These are phyloP conservation scores for Sugiyamaella boreocaroliniensis DNA, from an alignment of 805 yeast species.

Conservation along the genomic window DNA sequence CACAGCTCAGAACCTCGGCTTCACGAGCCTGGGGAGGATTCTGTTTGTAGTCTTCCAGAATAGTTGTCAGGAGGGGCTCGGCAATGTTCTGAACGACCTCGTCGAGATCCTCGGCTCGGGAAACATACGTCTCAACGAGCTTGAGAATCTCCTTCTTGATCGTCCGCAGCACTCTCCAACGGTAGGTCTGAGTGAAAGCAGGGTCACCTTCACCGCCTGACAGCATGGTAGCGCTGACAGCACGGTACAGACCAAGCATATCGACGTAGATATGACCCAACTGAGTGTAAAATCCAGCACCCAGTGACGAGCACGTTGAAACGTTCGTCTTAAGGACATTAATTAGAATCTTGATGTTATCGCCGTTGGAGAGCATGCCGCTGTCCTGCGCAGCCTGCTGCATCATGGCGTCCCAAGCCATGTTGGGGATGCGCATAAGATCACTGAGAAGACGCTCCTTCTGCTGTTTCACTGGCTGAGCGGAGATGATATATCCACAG, in stretches of 20 bases:
- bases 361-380: constrained; percentile 61
- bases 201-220: constrained; percentile 73
- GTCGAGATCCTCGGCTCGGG: constrained; percentile 78
- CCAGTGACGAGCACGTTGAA: constrained; percentile 89
- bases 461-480: constrained; percentile 63
- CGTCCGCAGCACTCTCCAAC: constrained; percentile 91
- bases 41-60: constrained; percentile 78
- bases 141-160: constrained; percentile 90
- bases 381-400: constrained; percentile 82
- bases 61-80: constrained; percentile 75
- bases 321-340: constrained; percentile 93
- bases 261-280: constrained; percentile 79
- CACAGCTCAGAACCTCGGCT: constrained; percentile 93
- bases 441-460: constrained; percentile 69
- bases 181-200: constrained; percentile 90
- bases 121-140: constrained; percentile 79
- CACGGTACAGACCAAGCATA: constrained; percentile 81
- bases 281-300: constrained; percentile 85
- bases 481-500: constrained; percentile 87
- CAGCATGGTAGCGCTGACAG: constrained; percentile 73
- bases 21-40: constrained; percentile 96
- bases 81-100: constrained; percentile 78
- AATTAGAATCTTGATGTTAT: constrained; percentile 86
- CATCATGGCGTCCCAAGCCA: constrained; percentile 90
- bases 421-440: constrained; percentile 85